These are phyloP conservation scores for Botrytis squamosa DNA, from an alignment of 2,329 filamentous ascomycete genomes.

Conservation along the genomic window DNA sequence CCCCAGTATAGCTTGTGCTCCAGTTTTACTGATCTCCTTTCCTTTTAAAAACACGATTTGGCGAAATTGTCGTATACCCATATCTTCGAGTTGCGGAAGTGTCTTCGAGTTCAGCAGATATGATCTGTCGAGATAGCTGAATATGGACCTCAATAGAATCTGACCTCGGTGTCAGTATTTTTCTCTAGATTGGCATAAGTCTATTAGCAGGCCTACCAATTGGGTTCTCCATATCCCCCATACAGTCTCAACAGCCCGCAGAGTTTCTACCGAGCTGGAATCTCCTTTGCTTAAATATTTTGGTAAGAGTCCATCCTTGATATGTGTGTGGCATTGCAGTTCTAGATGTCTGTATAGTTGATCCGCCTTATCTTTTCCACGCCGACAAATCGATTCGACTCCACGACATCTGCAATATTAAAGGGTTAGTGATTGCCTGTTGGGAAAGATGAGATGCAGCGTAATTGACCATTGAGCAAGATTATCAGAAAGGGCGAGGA, in stretches of 20 bases:
- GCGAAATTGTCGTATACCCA: constrained; percentile 75
- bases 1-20: constrained; percentile 50
- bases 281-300: constrained; percentile 50
- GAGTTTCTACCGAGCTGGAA: constrained; percentile 58
- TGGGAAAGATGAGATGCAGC: neutral
- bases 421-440: neutral
- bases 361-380: constrained; percentile 59
- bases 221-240: constrained; percentile 82
- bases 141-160: constrained; percentile 79
- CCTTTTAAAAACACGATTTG: constrained; percentile 47
- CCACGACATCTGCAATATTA: constrained; percentile 60
- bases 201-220: constrained; percentile 55
- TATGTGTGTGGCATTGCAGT: constrained; percentile 63
- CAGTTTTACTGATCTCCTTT: constrained; percentile 39
- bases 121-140: constrained; percentile 90
- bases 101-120: constrained; percentile 76
- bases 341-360: constrained; percentile 67
- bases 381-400: constrained; percentile 87
- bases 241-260: constrained; percentile 54
- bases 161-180: constrained; percentile 40
- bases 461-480: neutral
- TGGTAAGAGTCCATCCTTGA: constrained; percentile 60
- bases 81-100: constrained; percentile 72
- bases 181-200: neutral
- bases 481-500: neutral